Evolutionary conservation across 352 stramenopile genomes (phyloP).

Genomic region (Globisporangium orthogonon): DNA sequence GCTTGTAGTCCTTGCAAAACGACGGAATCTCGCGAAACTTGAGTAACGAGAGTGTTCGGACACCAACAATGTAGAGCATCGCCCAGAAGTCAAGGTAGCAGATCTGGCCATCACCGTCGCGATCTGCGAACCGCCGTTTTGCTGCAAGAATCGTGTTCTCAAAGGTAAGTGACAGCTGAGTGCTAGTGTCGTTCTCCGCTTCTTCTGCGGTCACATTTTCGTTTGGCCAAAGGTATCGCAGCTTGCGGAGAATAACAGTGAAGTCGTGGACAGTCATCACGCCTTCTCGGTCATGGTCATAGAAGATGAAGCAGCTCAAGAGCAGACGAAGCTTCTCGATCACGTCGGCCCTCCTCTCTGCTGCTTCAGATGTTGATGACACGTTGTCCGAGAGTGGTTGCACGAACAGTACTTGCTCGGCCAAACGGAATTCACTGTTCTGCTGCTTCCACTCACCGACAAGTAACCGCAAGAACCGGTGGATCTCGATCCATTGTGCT

Average conservation of each 20-base stretch:
- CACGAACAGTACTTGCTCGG: constrained; percentile 42
- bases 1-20: constrained; percentile 70
- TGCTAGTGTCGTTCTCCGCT: constrained; percentile 15
- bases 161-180: constrained; percentile 36
- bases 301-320: constrained; percentile 70
- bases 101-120: constrained; percentile 47
- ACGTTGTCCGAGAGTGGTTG: constrained; percentile 14
- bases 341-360: constrained; percentile 6
- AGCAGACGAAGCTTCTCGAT: constrained; percentile 57
- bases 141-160: constrained; percentile 43
- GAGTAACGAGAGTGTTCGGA: constrained; percentile 45
- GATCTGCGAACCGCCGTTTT: constrained; percentile 42
- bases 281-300: constrained; percentile 52
- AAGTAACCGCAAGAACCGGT: constrained; percentile 55
- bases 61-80: constrained; percentile 71
- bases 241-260: constrained; percentile 35
- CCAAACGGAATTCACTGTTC: constrained; percentile 37
- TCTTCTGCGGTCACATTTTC: constrained; percentile 30
- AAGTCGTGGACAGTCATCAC: constrained; percentile 46
- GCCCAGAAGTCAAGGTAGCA: constrained; percentile 84
- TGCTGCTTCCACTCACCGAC: constrained; percentile 73
- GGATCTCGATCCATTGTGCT: constrained; percentile 50
- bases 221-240: constrained; percentile 64
- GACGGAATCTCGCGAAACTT: constrained; percentile 63
- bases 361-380: neutral